phyloP scores from a whole-genome alignment of 2,329 filamentous ascomycete species.

The Nannizziopsis barbatae region DNA sequence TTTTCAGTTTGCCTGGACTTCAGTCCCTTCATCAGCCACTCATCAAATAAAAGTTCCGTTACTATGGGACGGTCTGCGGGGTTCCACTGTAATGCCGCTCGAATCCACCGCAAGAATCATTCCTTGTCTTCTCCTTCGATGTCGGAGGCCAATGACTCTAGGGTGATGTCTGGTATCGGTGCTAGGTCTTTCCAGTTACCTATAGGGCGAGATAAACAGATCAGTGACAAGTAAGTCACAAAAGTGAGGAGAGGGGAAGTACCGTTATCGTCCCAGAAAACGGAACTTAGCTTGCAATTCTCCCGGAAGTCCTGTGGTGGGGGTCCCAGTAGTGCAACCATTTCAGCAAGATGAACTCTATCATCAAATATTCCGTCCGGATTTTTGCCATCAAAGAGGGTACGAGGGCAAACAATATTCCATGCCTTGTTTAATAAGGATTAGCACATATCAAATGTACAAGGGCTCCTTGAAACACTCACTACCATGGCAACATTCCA shows the following conservation, averaged over 20 bases:
- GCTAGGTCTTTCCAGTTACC: constrained; percentile 1
- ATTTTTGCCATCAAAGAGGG: constrained; percentile 1
- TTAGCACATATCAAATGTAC: constrained; percentile 20
- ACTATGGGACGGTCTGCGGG: constrained; percentile 17
- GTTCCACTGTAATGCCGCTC: constrained; percentile 17
- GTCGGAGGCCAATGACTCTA: neutral
- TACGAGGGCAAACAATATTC: neutral
- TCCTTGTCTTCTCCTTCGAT: constrained; percentile 22
- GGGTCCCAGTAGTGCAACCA: constrained; percentile 16
- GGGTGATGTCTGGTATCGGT: constrained; percentile 1
- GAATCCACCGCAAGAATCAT: constrained; percentile 14
- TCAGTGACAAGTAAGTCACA: neutral
- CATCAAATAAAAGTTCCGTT: constrained; percentile 14
- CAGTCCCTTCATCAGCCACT: constrained; percentile 12
- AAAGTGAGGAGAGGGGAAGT: neutral
- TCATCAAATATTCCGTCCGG: constrained; percentile 1
- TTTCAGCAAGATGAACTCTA: constrained; percentile 18
- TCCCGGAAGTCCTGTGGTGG: constrained; percentile 14
- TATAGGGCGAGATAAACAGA: neutral
- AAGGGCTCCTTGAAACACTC: constrained; percentile 20
- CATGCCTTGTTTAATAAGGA: too few species aligned
- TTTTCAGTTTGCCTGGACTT: too few species aligned
- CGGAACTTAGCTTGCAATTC: constrained; percentile 13
- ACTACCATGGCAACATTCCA: constrained; percentile 13
- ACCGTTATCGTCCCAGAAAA: constrained; percentile 20